A percentile compares a stretch with the other conserved stretches of the same genome.
These are phyloP conservation scores for Aspergillus fijiensis DNA, from an alignment of 2,329 filamentous ascomycete genomes.

Conservation along the genomic window DNA sequence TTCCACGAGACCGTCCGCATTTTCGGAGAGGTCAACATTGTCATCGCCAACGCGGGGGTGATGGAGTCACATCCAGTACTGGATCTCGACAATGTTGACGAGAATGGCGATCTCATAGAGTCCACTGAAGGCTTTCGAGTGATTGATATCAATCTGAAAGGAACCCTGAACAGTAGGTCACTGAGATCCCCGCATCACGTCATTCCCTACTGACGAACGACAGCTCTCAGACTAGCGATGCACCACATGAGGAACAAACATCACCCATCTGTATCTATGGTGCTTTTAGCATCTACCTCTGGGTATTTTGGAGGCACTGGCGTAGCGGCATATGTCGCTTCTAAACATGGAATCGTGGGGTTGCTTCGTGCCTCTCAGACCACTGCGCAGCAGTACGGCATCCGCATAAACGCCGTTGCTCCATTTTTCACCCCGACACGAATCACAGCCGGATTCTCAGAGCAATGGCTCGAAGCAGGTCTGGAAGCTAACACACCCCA, in stretches of 20 bases:
- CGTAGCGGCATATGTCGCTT: constrained; percentile 45
- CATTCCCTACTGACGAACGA: background rate
- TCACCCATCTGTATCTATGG: constrained; percentile 35
- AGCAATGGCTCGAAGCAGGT: constrained; percentile 39
- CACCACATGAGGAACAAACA: constrained; percentile 24
- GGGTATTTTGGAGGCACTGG: constrained; percentile 48
- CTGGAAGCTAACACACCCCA: constrained; percentile 45
- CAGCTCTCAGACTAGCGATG: constrained; percentile 35
- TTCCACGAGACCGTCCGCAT: constrained; percentile 32
- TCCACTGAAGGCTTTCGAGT: constrained; percentile 29
- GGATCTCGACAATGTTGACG: constrained; percentile 27
- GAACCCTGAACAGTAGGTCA: constrained; percentile 45
- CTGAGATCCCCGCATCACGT: background rate
- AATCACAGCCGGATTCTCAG: constrained; percentile 42
- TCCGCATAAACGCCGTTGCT: constrained; percentile 49
- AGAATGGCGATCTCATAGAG: constrained; percentile 19
- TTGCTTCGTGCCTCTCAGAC: constrained; percentile 41
- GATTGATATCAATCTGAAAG: constrained; percentile 47
- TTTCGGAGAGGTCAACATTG: constrained; percentile 42
- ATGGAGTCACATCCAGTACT: constrained; percentile 31
- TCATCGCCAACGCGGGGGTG: constrained; percentile 46
- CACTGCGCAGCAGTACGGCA: constrained; percentile 33
- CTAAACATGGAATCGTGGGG: constrained; percentile 46
- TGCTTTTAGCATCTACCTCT: constrained; percentile 45
- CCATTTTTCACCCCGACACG: constrained; percentile 51